These are phyloP conservation scores for Trypanosoma scelopori DNA, from an alignment of 208 protist species.

Conservation along the genomic window DNA sequence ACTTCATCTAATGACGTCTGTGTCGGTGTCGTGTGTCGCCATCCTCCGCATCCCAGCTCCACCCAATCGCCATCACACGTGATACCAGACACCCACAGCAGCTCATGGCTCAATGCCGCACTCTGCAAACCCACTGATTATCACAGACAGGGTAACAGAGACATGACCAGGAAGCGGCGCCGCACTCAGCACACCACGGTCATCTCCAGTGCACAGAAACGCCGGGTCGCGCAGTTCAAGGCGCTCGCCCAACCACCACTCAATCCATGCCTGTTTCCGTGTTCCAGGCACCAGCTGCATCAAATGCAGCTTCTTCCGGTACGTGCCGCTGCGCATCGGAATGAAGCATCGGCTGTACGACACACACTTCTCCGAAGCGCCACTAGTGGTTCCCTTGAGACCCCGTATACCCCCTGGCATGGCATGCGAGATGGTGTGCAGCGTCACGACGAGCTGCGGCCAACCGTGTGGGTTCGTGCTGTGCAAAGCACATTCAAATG, in stretches of 20 bases:
- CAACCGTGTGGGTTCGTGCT: constrained; percentile 83
- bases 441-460: constrained; percentile 81
- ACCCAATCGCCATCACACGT: neutral
- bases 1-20: no score
- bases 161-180: constrained; percentile 62
- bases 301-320: constrained; percentile 53
- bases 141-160: constrained; percentile 64
- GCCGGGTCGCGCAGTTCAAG: constrained; percentile 75
- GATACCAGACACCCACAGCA: neutral
- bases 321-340: constrained; percentile 63
- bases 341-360: constrained; percentile 82
- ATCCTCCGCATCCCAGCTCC: neutral
- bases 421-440: constrained; percentile 51
- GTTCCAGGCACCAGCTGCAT: constrained; percentile 79
- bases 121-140: constrained; percentile 69
- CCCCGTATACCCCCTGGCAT: constrained; percentile 21
- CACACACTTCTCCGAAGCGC: constrained; percentile 9
- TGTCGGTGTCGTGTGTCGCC: neutral
- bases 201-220: constrained; percentile 79
- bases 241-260: constrained; percentile 50
- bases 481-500: constrained; percentile 80
- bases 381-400: neutral
- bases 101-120: constrained; percentile 62
- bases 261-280: constrained; percentile 57
- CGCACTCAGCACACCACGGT: constrained; percentile 70